Conservation (phyloP, 257 asterid genomes). For the Capsicum baccatum region DNA sequence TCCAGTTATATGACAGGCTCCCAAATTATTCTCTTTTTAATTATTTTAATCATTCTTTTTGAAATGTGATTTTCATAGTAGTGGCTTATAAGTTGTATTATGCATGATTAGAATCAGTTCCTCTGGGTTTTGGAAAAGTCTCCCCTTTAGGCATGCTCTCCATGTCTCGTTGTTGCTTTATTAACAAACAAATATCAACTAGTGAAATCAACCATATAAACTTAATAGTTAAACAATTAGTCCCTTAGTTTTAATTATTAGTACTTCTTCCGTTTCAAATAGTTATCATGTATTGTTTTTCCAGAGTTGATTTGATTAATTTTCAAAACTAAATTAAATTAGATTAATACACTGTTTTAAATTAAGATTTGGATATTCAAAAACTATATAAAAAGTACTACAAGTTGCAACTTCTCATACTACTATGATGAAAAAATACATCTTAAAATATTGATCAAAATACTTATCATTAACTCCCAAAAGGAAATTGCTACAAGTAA, state of each 20-base stretch:
- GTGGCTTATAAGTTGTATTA: neutral
- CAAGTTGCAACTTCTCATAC: too few relatives aligned
- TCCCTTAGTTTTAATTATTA: neutral
- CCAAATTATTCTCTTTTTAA: neutral
- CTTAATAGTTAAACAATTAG: neutral
- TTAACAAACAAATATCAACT: constrained; percentile 18
- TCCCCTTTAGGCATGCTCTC: neutral
- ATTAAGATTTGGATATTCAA: too few relatives aligned
- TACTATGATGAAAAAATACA: too few relatives aligned
- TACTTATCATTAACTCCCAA: too few relatives aligned
- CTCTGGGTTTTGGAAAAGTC: neutral
- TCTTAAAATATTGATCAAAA: too few relatives aligned
- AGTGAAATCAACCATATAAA: neutral
- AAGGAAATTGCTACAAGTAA: too few relatives aligned
- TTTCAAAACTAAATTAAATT: too few relatives aligned
- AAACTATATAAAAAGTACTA: too few relatives aligned
- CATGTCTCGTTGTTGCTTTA: neutral
- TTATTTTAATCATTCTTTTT: neutral
- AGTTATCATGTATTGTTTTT: too few relatives aligned
- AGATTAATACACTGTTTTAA: too few relatives aligned
- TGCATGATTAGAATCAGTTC: neutral
- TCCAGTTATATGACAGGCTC: neutral
- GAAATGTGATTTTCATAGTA: neutral
- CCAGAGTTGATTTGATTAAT: too few relatives aligned
- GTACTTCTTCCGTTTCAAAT: too few relatives aligned